A percentile compares a stretch with the other conserved stretches of the same genome.
Conservation (phyloP, 2,329 filamentous ascomycete genomes). For the Fonsecaea erecta region DNA sequence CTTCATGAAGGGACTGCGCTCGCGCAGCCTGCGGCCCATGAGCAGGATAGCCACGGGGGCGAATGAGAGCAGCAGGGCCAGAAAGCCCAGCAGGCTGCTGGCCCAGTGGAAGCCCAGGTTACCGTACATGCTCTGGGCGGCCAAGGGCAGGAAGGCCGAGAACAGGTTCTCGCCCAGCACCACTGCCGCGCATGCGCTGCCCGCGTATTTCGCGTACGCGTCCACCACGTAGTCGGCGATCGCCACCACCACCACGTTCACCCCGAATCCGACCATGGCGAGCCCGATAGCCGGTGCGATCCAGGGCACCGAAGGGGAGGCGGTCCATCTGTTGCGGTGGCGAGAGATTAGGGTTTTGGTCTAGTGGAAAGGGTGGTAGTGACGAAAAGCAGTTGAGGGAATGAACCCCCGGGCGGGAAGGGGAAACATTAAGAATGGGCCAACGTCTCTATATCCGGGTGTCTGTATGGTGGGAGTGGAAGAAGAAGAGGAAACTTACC, state of each 20-base stretch:
- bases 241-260: constrained; percentile 52
- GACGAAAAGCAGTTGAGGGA: too few species aligned
- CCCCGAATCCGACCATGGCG: constrained; percentile 55
- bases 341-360: not conserved
- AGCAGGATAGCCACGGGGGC: constrained; percentile 45
- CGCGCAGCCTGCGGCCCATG: constrained; percentile 15
- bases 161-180: constrained; percentile 56
- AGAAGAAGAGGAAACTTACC: not conserved
- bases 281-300: constrained; percentile 55
- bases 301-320: constrained; percentile 52
- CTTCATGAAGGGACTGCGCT: constrained; percentile 29
- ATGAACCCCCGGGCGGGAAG: too few species aligned
- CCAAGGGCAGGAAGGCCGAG: constrained; percentile 55
- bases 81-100: constrained; percentile 52
- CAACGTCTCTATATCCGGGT: too few species aligned
- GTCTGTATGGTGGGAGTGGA: not conserved
- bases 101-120: constrained; percentile 57
- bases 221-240: constrained; percentile 58
- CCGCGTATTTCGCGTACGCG: constrained; percentile 56
- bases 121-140: constrained; percentile 54
- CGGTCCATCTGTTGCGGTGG: constrained; percentile 48
- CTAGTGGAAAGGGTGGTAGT: not conserved
- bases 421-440: too few species aligned
- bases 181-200: constrained; percentile 55
- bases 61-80: constrained; percentile 50